A percentile compares a stretch with the other conserved stretches of the same genome.
These are phyloP conservation scores for Delonix regia DNA, from an alignment of 306 rosid species.

Conservation along the genomic window DNA sequence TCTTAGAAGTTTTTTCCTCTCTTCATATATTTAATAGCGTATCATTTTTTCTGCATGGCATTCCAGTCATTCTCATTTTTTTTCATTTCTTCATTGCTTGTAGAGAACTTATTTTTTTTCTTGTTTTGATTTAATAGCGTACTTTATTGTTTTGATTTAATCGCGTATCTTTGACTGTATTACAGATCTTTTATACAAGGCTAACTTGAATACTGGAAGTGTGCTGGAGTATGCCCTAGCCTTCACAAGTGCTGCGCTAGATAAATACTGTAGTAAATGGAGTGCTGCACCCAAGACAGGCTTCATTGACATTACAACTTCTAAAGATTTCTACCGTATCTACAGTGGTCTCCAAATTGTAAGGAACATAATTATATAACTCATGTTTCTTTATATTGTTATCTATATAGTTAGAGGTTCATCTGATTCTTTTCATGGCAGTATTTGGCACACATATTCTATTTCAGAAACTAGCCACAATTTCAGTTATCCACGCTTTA, in stretches of 20 bases:
- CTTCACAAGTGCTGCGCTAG: conserved; percentile 94
- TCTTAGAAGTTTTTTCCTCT: background rate
- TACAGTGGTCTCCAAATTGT: conserved; percentile 99
- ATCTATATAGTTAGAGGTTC: background rate
- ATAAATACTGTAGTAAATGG: conserved; percentile 95
- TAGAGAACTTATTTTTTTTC: conserved; percentile 4
- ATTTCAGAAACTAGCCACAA: background rate
- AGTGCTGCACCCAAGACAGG: conserved; percentile 96
- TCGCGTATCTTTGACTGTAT: conserved; percentile 27
- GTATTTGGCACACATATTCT: background rate
- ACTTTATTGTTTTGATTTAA: conserved; percentile 25
- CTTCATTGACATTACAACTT: conserved; percentile 92
- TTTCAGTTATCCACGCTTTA: background rate
- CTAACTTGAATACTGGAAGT: conserved; percentile 94
- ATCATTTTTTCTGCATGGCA: background rate
- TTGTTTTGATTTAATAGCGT: conserved; percentile 24
- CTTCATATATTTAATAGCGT: background rate
- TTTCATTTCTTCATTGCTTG: conserved; percentile 7
- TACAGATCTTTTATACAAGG: conserved; percentile 92
- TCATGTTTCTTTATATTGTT: background rate
- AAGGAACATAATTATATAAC: conserved; percentile 42
- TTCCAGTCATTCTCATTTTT: conserved; percentile 2
- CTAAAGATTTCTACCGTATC: conserved; percentile 93
- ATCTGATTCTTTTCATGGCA: background rate
- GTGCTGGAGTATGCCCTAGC: conserved; percentile 97